Percentiles rank a stretch among this genome's conserved stretches.
These are phyloP conservation scores for Hanseniaspora uvarum DNA, from an alignment of 1,139 yeast species.

Conservation along the genomic window DNA sequence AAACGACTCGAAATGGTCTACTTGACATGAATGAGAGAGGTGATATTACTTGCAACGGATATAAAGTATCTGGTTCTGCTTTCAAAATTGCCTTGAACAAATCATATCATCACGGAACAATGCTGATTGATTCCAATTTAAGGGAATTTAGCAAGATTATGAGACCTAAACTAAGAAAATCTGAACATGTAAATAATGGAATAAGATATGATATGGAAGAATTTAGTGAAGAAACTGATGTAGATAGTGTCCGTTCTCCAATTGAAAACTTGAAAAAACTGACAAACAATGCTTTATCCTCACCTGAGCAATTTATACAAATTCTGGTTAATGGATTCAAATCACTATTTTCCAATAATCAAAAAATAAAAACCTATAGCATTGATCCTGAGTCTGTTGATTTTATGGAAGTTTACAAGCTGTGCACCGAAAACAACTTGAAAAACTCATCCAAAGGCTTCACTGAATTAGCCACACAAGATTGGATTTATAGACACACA, in stretches of 20 bases:
- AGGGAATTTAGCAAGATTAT: conserved; percentile 48
- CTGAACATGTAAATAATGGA: conserved; percentile 25
- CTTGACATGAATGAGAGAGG: conserved; percentile 58
- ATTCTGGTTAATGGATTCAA: conserved; percentile 24
- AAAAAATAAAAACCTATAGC: conserved; percentile 15
- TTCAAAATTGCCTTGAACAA: conserved; percentile 73
- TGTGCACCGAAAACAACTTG: not conserved
- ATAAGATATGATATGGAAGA: conserved; percentile 33
- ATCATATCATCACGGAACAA: conserved; percentile 93
- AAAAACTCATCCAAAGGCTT: not conserved
- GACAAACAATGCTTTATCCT: conserved; percentile 19
- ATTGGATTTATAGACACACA: conserved; percentile 28
- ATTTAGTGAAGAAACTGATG: conserved; percentile 47
- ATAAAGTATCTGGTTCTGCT: conserved; percentile 83
- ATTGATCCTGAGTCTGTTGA: conserved; percentile 22
- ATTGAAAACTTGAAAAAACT: conserved; percentile 49
- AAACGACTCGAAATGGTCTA: not conserved
- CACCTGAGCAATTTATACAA: conserved; percentile 24
- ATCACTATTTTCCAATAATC: not conserved
- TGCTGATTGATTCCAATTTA: conserved; percentile 64
- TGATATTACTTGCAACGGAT: conserved; percentile 47
- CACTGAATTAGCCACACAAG: conserved; percentile 22
- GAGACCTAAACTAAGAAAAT: conserved; percentile 30
- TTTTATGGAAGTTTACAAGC: conserved; percentile 22
- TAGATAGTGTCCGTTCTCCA: conserved; percentile 67